These are phyloP conservation scores for Geotrichum ghanense DNA, from an alignment of 805 yeast species.

Conservation along the genomic window DNA sequence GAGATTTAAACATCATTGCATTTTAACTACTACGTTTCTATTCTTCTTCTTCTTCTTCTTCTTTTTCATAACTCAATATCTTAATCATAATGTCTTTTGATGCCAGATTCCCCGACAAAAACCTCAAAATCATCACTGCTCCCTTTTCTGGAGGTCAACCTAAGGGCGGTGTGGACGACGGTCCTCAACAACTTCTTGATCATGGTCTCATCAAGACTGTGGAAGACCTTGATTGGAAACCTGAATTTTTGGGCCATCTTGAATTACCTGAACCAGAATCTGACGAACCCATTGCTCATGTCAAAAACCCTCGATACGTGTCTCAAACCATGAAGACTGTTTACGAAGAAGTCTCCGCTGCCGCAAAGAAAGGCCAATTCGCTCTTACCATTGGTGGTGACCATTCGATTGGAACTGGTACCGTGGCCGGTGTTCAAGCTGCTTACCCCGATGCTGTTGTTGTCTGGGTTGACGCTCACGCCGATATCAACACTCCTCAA, in stretches of 20 bases:
- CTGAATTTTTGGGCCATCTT: constrained; percentile 29
- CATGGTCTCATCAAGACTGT: constrained; percentile 60
- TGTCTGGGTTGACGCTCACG: constrained; percentile 96
- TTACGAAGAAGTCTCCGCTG: constrained; percentile 44
- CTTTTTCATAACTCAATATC: not conserved
- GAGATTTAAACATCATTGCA: too few species aligned
- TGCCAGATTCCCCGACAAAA: constrained; percentile 43
- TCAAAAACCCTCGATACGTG: constrained; percentile 70
- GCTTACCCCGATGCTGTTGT: constrained; percentile 80
- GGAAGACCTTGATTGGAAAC: constrained; percentile 61
- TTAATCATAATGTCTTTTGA: not conserved
- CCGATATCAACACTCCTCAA: constrained; percentile 84
- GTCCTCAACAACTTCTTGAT: constrained; percentile 72
- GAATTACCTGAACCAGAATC: constrained; percentile 25
- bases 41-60: not conserved
- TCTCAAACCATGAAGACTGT: constrained; percentile 58
- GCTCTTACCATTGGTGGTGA: constrained; percentile 93
- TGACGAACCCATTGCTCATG: constrained; percentile 43
- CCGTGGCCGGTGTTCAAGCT: constrained; percentile 72
- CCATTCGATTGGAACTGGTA: constrained; percentile 91
- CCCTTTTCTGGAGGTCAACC: constrained; percentile 97
- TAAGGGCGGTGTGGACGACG: constrained; percentile 85
- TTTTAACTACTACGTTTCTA: too few species aligned
- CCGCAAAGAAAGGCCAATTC: constrained; percentile 38
- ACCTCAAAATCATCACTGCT: constrained; percentile 66